A percentile compares a stretch with the other conserved stretches of the same genome.
phyloP scores from a whole-genome alignment of 306 rosid genomes.

The Vicia faba region DNA sequence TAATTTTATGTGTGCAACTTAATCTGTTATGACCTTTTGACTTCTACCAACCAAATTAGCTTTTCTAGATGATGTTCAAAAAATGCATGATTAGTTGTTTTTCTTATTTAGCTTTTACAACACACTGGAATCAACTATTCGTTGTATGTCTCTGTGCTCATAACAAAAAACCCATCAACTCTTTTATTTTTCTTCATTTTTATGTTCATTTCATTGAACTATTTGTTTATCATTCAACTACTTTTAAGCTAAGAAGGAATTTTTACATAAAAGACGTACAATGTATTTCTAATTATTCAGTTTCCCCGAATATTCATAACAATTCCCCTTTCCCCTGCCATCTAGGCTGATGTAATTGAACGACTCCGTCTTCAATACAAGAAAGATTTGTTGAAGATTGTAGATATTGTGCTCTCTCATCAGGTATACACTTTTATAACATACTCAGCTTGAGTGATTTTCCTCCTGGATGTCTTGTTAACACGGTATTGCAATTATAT shows the following conservation, averaged over 20 bases:
- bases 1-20: conserved; percentile 31
- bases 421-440: conserved; percentile 59
- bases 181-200: not conserved
- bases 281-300: conserved; percentile 23
- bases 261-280: conserved; percentile 7
- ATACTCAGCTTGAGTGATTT: conserved; percentile 34
- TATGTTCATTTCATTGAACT: conserved; percentile 3
- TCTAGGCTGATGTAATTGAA: conserved; percentile 97
- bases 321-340: conserved; percentile 23
- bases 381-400: conserved; percentile 86
- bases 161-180: conserved; percentile 4
- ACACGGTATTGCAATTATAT: conserved; percentile 30
- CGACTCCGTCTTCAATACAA: conserved; percentile 87
- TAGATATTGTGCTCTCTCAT: conserved; percentile 93
- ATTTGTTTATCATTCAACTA: conserved; percentile 24
- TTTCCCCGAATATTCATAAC: conserved; percentile 34
- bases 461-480: conserved; percentile 31
- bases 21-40: conserved; percentile 20
- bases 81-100: not conserved
- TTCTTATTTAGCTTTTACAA: conserved; percentile 9
- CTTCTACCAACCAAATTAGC: conserved; percentile 21
- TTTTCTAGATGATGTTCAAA: conserved; percentile 19
- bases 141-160: not conserved
- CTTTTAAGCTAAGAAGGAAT: conserved; percentile 22
- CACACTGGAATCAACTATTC: conserved; percentile 26